Conservation (phyloP, 352 stramenopile species). For the Pythium sukuiense region DNA sequence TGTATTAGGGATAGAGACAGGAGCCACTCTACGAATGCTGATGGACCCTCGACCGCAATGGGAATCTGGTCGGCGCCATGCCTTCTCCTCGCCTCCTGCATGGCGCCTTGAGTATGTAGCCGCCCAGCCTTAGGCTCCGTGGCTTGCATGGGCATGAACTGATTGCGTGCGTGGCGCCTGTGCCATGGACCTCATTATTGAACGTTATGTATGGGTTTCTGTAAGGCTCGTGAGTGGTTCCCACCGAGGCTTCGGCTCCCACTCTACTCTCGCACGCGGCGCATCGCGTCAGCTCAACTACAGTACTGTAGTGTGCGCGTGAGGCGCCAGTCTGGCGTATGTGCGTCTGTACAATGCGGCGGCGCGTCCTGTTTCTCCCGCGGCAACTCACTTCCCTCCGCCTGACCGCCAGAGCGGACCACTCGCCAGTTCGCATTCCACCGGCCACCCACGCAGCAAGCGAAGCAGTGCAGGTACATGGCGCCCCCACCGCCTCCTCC, state of each 20-base stretch:
- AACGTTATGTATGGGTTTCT: too few species aligned
- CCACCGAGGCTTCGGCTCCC: not conserved
- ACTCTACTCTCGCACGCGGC: not conserved
- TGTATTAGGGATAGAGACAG: not conserved
- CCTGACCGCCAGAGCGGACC: not conserved
- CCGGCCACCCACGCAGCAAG: not conserved
- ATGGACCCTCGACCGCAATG: not conserved
- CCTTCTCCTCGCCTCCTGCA: not conserved
- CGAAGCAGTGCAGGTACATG: not conserved
- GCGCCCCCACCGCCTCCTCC: not conserved
- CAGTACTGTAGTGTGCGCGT: not conserved
- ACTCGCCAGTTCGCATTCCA: conserved; percentile 1
- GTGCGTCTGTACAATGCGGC: too few species aligned
- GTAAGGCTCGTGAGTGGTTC: not conserved
- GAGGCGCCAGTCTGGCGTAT: too few species aligned
- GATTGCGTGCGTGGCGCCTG: too few species aligned
- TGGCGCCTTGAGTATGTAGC: not conserved
- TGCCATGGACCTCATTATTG: too few species aligned
- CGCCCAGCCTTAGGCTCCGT: too few species aligned
- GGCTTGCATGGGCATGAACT: too few species aligned
- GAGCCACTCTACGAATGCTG: not conserved
- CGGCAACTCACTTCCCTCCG: conserved; percentile 4
- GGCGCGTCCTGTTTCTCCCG: conserved; percentile 4
- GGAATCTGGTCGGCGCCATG: not conserved
- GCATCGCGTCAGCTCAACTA: conserved; percentile 1